These are phyloP conservation scores for Blumeria graminis DNA, from an alignment of 2,329 filamentous ascomycete genomes.

Conservation along the genomic window DNA sequence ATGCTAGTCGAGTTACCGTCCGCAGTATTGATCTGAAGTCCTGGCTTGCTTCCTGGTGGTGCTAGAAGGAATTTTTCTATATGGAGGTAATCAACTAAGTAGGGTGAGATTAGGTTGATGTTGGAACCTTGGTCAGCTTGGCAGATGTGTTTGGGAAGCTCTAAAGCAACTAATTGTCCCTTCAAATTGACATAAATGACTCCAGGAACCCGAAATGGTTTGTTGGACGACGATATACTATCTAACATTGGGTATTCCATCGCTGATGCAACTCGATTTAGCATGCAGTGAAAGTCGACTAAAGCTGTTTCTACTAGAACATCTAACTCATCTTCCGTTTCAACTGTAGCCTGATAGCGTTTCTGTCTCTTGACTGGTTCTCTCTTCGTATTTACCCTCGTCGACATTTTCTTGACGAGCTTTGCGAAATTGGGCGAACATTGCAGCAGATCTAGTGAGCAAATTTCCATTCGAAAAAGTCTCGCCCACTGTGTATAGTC, in stretches of 20 bases:
- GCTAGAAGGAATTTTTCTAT: background rate
- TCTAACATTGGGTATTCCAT: too few species aligned
- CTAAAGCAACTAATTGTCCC: too few species aligned
- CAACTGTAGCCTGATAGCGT: background rate
- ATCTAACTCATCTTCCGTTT: background rate
- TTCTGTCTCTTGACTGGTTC: background rate
- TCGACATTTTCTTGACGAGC: background rate
- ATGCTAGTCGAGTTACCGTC: background rate
- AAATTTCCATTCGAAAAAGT: background rate
- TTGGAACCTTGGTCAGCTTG: too few species aligned
- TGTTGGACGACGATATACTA: background rate
- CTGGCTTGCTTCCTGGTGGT: background rate
- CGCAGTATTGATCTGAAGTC: background rate
- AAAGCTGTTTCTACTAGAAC: background rate
- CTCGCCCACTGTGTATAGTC: background rate
- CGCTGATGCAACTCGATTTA: too few species aligned
- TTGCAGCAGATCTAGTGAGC: background rate
- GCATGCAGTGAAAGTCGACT: background rate
- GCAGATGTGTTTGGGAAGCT: too few species aligned
- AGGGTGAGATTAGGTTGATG: background rate
- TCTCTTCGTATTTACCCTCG: background rate
- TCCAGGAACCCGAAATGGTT: background rate
- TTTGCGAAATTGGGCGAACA: background rate
- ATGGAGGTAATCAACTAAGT: background rate
- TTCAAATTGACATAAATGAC: too few species aligned